Evolutionary conservation across 768 basidiomycete genomes (phyloP), one percentile per base, ranked within the genome.

Genomic region (Dentipellis fragilis): DNA sequence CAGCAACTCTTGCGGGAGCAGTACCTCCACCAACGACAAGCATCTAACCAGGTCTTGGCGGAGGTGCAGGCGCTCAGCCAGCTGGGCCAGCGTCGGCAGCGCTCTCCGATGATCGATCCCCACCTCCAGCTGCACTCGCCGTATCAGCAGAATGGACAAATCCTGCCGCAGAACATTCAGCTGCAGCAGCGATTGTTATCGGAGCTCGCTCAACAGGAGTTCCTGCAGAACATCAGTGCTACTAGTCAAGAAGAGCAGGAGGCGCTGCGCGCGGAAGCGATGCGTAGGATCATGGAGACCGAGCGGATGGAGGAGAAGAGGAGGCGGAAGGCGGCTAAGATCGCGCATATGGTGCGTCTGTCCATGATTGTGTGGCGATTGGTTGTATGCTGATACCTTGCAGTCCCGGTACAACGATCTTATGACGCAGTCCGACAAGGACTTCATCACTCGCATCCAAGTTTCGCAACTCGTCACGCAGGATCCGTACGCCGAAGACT

Each of bases 401-500:
- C 52, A 93, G 92, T 82, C 93, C 58, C 84, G 89, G 57, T 93
- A 93, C 66, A 95, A 95, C 62, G 91, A 93, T 68, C 77, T 94
- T 38, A 95, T 95, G 93, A 93, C 92, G 3, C 92, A 93, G 71
- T 93, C 90, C 10, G 96, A 99, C 76, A 98, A 98, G 73, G 96
- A 98, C 66, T 99, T 98, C 67, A 98, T 99, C 71, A 98, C 96
- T 37, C 85, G 96, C 22, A 98, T 99, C 59, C 96, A 99, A 69
- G 91, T 99, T 36, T 97, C 95, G 1, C 96, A 98, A 66, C 87
- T 98, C 42, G 93, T 96, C 46, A 95, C 93, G 6, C 86, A 90
- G 65, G 96, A 99, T 71, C 96, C 96, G 0, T 98, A 95, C 69
- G 84, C 90, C 35, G 95, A 98, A 60, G 96, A 99, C 68, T 99